Percentiles rank a stretch among this genome's conserved stretches.
Evolutionary conservation across 2,329 filamentous ascomycete genomes (phyloP).

Genomic region (Fusarium chaquense): DNA sequence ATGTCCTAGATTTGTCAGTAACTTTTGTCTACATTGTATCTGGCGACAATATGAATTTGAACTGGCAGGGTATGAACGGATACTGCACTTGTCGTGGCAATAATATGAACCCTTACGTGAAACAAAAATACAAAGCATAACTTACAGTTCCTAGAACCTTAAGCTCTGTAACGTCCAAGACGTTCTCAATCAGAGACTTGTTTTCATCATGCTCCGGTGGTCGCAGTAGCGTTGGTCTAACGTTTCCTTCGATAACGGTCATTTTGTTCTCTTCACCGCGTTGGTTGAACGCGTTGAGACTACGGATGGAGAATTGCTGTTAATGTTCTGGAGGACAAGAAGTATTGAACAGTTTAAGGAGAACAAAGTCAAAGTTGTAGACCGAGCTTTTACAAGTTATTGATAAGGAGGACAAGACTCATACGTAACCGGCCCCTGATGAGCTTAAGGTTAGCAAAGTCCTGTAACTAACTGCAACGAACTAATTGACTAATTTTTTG

Average conservation of each 20-base stretch:
- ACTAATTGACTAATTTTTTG: slow-evolving; percentile 23
- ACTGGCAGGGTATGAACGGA: neutral
- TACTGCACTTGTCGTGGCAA: neutral
- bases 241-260: slow-evolving; percentile 44
- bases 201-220: slow-evolving; percentile 78
- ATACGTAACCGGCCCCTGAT: slow-evolving; percentile 33
- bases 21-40: neutral
- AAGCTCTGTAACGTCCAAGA: slow-evolving; percentile 86
- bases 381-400: slow-evolving; percentile 30
- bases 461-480: no score
- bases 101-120: neutral
- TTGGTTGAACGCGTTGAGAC: slow-evolving; percentile 2
- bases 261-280: slow-evolving; percentile 16
- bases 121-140: slow-evolving; percentile 20
- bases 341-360: neutral
- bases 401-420: slow-evolving; percentile 21
- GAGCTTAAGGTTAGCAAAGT: slow-evolving; percentile 10
- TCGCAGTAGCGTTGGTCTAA: slow-evolving; percentile 64
- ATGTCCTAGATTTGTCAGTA: slow-evolving; percentile 70
- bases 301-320: neutral
- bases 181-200: slow-evolving; percentile 88
- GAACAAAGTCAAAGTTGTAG: slow-evolving; percentile 4
- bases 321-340: neutral
- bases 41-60: neutral
- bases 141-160: slow-evolving; percentile 78